Percentiles rank a stretch among this genome's conserved stretches.
Conservation (phyloP, 495 filamentous ascomycete genomes). For the Lindgomyces ingoldianus region DNA sequence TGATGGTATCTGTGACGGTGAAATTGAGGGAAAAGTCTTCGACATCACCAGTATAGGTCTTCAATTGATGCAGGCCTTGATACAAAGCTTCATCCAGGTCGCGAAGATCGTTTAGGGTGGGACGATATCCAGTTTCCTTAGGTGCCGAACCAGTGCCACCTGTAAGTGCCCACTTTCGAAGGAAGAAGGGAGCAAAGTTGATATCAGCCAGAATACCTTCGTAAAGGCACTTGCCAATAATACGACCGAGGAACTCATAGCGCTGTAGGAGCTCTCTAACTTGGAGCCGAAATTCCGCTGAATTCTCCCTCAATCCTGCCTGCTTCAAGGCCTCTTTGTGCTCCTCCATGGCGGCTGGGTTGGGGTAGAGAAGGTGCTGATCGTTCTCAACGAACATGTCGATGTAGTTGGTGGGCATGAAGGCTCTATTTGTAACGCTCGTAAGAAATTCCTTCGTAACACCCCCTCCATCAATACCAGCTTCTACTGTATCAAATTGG, state of each 20-base stretch:
- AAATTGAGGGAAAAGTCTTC: constrained; percentile 83
- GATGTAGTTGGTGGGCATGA: constrained; percentile 55
- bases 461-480: constrained; percentile 94
- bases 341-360: constrained; percentile 77
- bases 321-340: constrained; percentile 59
- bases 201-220: constrained; percentile 96
- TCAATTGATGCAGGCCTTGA: constrained; percentile 82
- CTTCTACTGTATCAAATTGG: constrained; percentile 80
- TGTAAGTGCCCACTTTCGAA: constrained; percentile 88
- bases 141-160: constrained; percentile 62
- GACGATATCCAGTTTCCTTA: constrained; percentile 71
- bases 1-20: constrained; percentile 79
- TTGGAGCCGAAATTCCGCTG: constrained; percentile 56
- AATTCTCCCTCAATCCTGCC: constrained; percentile 55
- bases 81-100: constrained; percentile 95
- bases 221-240: constrained; percentile 96
- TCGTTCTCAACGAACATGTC: constrained; percentile 81
- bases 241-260: constrained; percentile 89
- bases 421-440: constrained; percentile 85
- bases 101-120: constrained; percentile 87
- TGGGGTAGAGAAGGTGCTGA: constrained; percentile 87
- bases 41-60: constrained; percentile 85
- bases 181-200: constrained; percentile 91
- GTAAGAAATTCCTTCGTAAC: constrained; percentile 98
- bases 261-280: constrained; percentile 66